phyloP scores from a whole-genome alignment of 139 green algal species.

The Micromonas pusilla region DNA sequence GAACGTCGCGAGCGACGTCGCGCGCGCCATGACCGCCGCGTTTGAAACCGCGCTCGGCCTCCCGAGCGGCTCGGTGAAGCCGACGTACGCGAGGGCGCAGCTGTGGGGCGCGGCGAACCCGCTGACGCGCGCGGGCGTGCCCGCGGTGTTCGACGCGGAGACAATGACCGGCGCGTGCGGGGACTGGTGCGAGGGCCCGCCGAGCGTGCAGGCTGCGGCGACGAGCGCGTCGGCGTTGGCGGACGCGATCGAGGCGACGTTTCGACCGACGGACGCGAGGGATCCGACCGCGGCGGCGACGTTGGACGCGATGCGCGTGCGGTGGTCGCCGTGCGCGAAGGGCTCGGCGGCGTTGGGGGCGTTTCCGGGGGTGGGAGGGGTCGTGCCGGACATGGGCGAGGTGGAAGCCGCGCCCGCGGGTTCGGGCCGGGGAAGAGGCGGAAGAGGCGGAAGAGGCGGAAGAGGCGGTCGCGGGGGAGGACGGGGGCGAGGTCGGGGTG shows the following conservation, averaged over 20 bases:
- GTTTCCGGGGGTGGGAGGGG: not conserved
- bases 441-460: not conserved
- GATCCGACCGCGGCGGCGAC: not conserved
- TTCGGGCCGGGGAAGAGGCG: not conserved
- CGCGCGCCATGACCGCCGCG: not conserved
- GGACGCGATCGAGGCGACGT: constrained; percentile 22
- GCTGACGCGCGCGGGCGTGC: constrained; percentile 50
- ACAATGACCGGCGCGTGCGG: constrained; percentile 56
- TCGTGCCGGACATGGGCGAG: not conserved
- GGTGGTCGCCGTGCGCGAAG: not conserved
- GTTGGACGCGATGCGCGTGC: not conserved
- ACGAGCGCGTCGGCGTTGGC: constrained; percentile 56
- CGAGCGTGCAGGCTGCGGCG: constrained; percentile 56
- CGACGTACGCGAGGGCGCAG: constrained; percentile 27
- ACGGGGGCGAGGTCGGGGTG: too few relatives aligned
- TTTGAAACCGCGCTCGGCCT: not conserved
- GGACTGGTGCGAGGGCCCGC: constrained; percentile 57
- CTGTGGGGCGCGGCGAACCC: constrained; percentile 70
- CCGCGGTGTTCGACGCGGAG: constrained; percentile 56
- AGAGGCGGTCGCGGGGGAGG: not conserved
- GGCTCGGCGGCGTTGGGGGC: not conserved
- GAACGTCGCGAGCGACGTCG: not conserved
- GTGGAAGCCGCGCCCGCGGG: not conserved
- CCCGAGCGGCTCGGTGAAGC: not conserved
- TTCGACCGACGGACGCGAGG: not conserved